Base-by-base conservation (phyloP, 2,329 filamentous ascomycete genomes). In the Colletotrichum limetticola region DNA sequence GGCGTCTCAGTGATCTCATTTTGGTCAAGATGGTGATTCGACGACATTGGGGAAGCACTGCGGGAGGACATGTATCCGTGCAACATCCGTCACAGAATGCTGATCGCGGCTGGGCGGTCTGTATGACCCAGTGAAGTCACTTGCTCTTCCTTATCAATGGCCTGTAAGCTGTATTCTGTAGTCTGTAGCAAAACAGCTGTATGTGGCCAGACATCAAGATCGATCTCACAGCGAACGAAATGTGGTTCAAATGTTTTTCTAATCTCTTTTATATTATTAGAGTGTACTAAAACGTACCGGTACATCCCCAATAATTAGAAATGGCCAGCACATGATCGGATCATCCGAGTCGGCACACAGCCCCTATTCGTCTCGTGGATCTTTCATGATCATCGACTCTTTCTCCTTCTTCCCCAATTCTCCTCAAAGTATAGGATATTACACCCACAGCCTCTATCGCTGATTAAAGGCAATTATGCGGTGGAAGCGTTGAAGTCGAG, bases 401-500 rank as follows among this genome's bases (percentile, higher is more conserved):
- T 63, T 26, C 5, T 9, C 19, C 19, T 5, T 7, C 28, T 22
- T 42, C n/a, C 14, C 5, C 19, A n/a, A 42, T 37, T 19, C 61
- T 14, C 5, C 22, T 19, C 12, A n/a, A 4, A 26, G 9, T 22
- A 4, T 22, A n/a, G 24, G 49, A 8, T 53, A 22, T 55, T 3
- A 56, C 5, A 5, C 42, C 37, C 66, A n/a, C 6, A 14, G 19
- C 14, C 14, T 14, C 61, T 32, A 9, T 19, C 46, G 61, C 49
- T 22, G 14, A 57, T 30, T 30, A 46, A 35, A 9, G 66, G 12
- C 57, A 14, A 35, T 68, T 56, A 74, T 52, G 57, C 57, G 52
- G 74, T 74, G 46, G 68, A 60, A 55, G 71, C 72, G 1, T 76
- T 24, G 12, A 75, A 74, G 37, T 74, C 61, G 11, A 76, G 74